Evolutionary conservation across 2,329 filamentous ascomycete genomes (phyloP).

Genomic region (Penicillium sp.): DNA sequence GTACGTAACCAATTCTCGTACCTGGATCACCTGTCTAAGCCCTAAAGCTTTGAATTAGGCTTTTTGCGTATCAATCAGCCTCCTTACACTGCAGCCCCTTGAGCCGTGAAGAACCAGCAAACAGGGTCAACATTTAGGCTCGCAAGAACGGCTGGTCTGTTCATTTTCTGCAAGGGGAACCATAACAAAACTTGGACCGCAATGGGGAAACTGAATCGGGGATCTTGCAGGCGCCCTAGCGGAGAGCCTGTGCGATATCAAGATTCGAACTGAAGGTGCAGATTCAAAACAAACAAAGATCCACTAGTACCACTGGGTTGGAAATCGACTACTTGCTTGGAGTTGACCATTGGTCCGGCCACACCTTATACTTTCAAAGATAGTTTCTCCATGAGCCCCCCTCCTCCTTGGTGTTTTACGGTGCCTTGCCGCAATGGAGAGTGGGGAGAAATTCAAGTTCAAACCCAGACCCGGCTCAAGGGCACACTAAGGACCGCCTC

Average conservation of each 20-base stretch:
- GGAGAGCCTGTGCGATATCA: neutral
- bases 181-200: neutral
- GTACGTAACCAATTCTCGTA: no score
- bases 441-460: neutral
- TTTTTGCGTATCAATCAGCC: slow-evolving; percentile 9
- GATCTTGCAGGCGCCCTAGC: slow-evolving; percentile 11
- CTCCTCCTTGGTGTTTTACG: neutral
- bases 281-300: neutral
- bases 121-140: neutral
- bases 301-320: neutral
- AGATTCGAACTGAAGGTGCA: neutral
- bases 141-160: slow-evolving; percentile 24
- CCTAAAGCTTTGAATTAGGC: neutral
- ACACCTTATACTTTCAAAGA: neutral
- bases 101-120: slow-evolving; percentile 3
- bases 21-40: neutral
- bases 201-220: slow-evolving; percentile 4
- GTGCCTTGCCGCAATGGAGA: slow-evolving; percentile 3
- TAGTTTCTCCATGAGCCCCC: neutral
- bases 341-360: neutral
- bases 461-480: slow-evolving; percentile 1
- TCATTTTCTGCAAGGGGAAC: slow-evolving; percentile 20
- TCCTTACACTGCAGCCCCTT: slow-evolving; percentile 21
- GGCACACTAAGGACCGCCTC: slow-evolving; percentile 3
- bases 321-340: neutral